These are phyloP conservation scores for Trichoderma hamatum DNA, from an alignment of 2,329 filamentous ascomycete genomes.

Conservation along the genomic window DNA sequence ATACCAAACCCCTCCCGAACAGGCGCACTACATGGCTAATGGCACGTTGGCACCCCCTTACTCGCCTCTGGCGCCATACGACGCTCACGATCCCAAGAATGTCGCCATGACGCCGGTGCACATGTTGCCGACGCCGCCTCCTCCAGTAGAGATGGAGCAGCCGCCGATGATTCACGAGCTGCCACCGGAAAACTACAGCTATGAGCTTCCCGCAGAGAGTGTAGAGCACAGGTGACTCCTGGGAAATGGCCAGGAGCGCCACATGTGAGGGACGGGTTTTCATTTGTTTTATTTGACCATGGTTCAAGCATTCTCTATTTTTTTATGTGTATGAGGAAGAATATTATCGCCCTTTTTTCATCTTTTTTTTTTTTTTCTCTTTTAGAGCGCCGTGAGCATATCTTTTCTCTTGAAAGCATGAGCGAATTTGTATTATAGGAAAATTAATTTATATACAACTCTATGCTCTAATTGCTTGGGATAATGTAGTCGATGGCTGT, in stretches of 20 bases:
- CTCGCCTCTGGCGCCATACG: conserved; percentile 5
- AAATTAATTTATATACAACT: conserved; percentile 8
- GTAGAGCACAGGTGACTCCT: conserved; percentile 22
- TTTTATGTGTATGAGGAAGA: not conserved
- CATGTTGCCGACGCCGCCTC: not conserved
- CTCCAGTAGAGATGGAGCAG: conserved; percentile 21
- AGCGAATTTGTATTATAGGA: conserved; percentile 1
- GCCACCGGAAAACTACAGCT: conserved; percentile 7
- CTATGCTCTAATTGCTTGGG: not conserved
- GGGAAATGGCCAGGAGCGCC: not conserved
- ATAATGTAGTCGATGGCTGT: not conserved
- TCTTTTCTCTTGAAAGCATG: conserved; percentile 4
- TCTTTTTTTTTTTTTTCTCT: not conserved
- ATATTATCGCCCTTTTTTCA: not conserved
- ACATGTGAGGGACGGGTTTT: not conserved
- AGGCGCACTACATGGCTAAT: conserved; percentile 19
- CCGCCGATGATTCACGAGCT: conserved; percentile 21
- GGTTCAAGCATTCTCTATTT: not conserved
- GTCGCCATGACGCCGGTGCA: not conserved
- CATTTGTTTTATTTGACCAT: not conserved
- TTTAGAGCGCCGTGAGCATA: conserved; percentile 1
- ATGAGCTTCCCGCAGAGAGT: conserved; percentile 13
- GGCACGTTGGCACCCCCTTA: conserved; percentile 13
- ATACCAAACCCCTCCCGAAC: conserved; percentile 8
- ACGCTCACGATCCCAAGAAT: conserved; percentile 11